Evolutionary conservation across 2,329 filamentous ascomycete species (phyloP).

Genomic region (Aspergillus pseudoglaucus): DNA sequence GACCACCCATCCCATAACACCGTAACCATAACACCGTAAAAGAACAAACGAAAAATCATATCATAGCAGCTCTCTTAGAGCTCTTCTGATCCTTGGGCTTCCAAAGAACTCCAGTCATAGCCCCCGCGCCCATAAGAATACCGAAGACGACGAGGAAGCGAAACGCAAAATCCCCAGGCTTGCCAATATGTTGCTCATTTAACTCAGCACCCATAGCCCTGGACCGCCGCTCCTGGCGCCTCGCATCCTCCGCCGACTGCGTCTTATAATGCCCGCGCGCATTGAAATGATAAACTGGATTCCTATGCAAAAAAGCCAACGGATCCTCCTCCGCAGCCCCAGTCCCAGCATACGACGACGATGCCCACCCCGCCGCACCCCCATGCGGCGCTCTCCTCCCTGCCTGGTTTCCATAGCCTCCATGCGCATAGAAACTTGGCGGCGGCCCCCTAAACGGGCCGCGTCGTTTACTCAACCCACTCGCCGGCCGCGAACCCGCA

Average conservation of each 20-base stretch:
- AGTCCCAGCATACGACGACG: slow-evolving; percentile 5
- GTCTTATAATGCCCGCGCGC: slow-evolving; percentile 64
- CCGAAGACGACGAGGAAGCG: slow-evolving; percentile 35
- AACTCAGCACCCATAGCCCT: slow-evolving; percentile 31
- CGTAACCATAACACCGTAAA: too few relatives aligned
- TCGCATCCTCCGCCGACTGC: slow-evolving; percentile 57
- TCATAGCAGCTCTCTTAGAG: not conserved
- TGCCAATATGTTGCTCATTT: slow-evolving; percentile 18
- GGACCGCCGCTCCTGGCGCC: slow-evolving; percentile 40
- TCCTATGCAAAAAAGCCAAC: slow-evolving; percentile 32
- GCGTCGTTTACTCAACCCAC: slow-evolving; percentile 70
- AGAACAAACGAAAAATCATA: too few relatives aligned
- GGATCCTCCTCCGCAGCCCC: slow-evolving; percentile 11
- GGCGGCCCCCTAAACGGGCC: slow-evolving; percentile 77
- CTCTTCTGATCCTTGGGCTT: slow-evolving; percentile 6
- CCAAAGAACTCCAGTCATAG: slow-evolving; percentile 21
- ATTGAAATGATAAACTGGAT: slow-evolving; percentile 73
- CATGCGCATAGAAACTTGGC: slow-evolving; percentile 77
- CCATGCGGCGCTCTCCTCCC: not conserved
- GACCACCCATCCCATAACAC: too few relatives aligned
- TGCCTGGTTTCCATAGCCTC: slow-evolving; percentile 60
- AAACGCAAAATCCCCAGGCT: slow-evolving; percentile 21
- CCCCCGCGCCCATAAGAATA: slow-evolving; percentile 28
- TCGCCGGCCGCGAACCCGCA: slow-evolving; percentile 62
- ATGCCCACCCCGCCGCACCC: slow-evolving; percentile 47